Base-by-base conservation (phyloP, 2,329 filamentous ascomycete genomes). In the Aureobasidium sp. region DNA sequence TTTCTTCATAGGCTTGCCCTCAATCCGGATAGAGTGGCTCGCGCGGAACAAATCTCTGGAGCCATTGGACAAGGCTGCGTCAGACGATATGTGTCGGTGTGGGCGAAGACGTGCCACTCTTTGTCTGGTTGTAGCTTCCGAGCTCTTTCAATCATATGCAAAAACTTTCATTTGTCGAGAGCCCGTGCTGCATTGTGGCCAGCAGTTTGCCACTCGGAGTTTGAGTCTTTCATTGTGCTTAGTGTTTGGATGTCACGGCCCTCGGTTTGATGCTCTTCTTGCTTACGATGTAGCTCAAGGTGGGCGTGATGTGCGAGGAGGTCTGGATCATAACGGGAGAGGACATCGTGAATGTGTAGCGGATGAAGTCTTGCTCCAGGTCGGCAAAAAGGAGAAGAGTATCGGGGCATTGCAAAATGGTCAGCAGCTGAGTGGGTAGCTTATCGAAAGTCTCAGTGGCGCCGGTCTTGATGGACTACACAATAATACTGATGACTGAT, bases 311-410 rank as follows among this genome's bases (percentile, higher is more conserved):
- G 50, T 10, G 46, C 41, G 20, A 63, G 52, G 9, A 61, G 34
- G 23, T 57, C 52, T 13, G 58, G 39, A 26, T 51, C 42, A 59
- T 83, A 74, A 20, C 74, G 72, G 20, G 74, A 73, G 8, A 84
- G 74, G 26, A 77, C 80, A 69, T 84, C 80, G 68, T 82, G 71
- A 36, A 83, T 71, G 17, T 74, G 73, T 47, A 79, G 74, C 34
- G 82, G 81, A 12, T 77, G 73, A 52, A 85, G 9, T 76, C 70
- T 69, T 82, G 78, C 29, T 79, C 77, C 60, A 81, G 81, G 70
- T 86, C 84, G 64, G 83, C 85, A 72, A 83, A 84, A 67, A 86
- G 79, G 56, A 80, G 77, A 58, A 79, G 81, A 69, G 84, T 73
- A 36, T 80, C 79, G 46, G 82, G 77, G 72, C 83, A 86, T 65